These are phyloP conservation scores for Hydnum rufescens DNA, from an alignment of 768 basidiomycete genomes.

Conservation along the genomic window DNA sequence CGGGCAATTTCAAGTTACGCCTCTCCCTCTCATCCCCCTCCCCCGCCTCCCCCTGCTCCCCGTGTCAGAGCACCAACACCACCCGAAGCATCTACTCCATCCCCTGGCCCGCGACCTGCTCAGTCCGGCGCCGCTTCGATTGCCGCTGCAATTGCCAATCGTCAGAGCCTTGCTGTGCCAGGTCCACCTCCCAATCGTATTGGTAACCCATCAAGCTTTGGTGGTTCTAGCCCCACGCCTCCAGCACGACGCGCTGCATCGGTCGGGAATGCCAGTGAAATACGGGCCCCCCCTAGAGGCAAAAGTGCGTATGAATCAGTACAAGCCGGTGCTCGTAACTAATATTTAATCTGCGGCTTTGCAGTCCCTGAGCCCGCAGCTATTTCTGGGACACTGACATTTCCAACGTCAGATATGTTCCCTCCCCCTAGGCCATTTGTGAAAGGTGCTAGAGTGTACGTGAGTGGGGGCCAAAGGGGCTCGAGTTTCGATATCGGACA, in stretches of 20 bases:
- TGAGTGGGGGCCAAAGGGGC: not conserved
- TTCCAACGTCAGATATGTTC: not conserved
- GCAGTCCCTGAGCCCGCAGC: conserved; percentile 1
- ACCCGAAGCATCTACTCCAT: not conserved
- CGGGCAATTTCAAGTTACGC: not conserved
- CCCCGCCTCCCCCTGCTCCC: not conserved
- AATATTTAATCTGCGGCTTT: not conserved
- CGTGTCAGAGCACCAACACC: not conserved
- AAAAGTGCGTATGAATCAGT: not conserved
- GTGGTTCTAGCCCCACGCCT: no score
- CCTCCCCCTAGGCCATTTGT: not conserved
- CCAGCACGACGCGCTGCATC: no score
- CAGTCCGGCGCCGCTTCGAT: not conserved
- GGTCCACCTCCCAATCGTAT: not conserved
- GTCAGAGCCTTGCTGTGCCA: not conserved
- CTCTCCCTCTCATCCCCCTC: no score
- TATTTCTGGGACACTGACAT: not conserved
- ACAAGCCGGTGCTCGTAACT: not conserved
- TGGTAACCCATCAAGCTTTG: no score
- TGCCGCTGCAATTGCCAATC: not conserved
- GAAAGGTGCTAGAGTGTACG: not conserved
- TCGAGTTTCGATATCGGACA: not conserved
- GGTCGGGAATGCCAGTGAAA: no score
- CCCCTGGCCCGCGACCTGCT: not conserved
- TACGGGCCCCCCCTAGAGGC: no score